These are phyloP conservation scores for Solidago caesia DNA, from an alignment of 129 eudicot species.

Conservation along the genomic window DNA sequence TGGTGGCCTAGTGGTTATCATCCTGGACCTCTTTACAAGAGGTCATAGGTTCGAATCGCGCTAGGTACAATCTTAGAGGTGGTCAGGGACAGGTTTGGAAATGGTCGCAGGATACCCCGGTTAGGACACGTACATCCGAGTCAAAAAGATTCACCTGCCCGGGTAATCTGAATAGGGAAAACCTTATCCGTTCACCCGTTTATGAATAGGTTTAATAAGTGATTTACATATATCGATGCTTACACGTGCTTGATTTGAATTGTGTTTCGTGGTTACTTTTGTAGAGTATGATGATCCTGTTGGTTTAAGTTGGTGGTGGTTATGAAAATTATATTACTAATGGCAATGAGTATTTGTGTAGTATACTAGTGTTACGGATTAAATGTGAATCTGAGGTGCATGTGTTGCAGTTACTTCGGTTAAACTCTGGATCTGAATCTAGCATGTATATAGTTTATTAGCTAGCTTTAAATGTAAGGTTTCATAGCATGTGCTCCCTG, in stretches of 20 bases:
- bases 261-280: background rate
- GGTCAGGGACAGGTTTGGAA: too few relatives aligned
- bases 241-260: background rate
- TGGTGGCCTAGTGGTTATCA: too few relatives aligned
- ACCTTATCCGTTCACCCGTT: too few relatives aligned
- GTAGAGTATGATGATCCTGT: background rate
- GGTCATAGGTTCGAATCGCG: too few relatives aligned
- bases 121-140: too few relatives aligned
- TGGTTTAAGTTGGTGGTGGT: background rate
- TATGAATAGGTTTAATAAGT: background rate
- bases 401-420: constrained; percentile 2
- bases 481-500: constrained; percentile 13
- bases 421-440: constrained; percentile 2
- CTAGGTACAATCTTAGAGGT: too few relatives aligned
- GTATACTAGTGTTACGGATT: background rate
- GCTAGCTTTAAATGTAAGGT: constrained; percentile 13
- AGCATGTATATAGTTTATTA: constrained; percentile 1
- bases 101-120: too few relatives aligned
- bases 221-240: background rate
- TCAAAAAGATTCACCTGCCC: too few relatives aligned
- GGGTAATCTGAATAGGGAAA: too few relatives aligned
- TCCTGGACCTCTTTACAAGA: too few relatives aligned
- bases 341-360: background rate
- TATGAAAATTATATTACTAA: background rate
- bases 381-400: background rate